Evolutionary conservation across 352 stramenopile genomes (phyloP).

Genomic region (Globisporangium polare): DNA sequence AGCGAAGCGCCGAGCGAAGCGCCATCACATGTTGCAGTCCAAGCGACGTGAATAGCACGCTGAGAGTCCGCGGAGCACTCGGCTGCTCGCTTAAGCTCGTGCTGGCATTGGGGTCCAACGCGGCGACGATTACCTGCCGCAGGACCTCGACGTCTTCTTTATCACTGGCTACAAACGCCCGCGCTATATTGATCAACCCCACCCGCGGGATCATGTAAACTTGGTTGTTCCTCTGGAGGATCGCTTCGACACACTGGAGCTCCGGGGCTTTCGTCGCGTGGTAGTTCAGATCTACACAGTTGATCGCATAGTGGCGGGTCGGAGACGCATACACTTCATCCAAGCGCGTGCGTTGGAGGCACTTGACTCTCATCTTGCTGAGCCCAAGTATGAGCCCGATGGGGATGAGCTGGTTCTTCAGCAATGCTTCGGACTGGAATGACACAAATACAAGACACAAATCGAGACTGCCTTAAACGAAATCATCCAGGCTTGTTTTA

Average conservation of each 20-base stretch:
- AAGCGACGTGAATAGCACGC: neutral
- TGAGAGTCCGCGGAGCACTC: neutral
- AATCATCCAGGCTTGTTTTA: too few species aligned
- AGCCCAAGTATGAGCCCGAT: neutral
- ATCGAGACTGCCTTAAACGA: too few species aligned
- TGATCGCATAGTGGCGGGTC: constrained; percentile 14
- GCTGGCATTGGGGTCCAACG: neutral
- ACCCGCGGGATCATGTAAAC: neutral
- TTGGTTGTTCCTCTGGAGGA: neutral
- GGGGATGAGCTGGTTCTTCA: neutral
- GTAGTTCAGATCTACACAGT: neutral
- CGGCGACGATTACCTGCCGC: neutral
- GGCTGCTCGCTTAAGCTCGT: neutral
- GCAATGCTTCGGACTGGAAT: too few species aligned
- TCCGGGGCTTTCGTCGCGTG: neutral
- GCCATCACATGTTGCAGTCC: neutral
- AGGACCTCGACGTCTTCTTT: neutral
- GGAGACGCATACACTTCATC: constrained; percentile 2
- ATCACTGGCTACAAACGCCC: neutral
- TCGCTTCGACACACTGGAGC: neutral
- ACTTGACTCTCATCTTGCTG: neutral
- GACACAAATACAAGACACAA: too few species aligned
- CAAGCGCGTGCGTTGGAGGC: neutral
- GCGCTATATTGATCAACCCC: neutral
- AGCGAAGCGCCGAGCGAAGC: constrained; percentile 3